Conservation (phyloP, 768 basidiomycete species). For the Macrocybe gigantea region DNA sequence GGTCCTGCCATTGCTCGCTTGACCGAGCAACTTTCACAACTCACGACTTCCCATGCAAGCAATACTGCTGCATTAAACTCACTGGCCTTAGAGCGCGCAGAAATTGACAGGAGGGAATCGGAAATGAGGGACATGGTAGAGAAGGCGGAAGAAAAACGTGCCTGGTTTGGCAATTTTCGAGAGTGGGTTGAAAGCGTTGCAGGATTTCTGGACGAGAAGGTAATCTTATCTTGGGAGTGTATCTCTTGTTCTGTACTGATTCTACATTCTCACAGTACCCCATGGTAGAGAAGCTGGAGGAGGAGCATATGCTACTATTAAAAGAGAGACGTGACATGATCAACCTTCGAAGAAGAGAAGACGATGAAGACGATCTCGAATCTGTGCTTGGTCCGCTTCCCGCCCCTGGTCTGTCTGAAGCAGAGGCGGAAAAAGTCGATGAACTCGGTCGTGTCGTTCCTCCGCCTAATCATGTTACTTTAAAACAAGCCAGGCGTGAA, state of each 20-base stretch:
- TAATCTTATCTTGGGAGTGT: slow-evolving; percentile 17
- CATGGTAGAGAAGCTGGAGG: slow-evolving; percentile 69
- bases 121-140: slow-evolving; percentile 74
- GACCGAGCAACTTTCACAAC: slow-evolving; percentile 47
- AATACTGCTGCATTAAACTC: slow-evolving; percentile 52
- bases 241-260: neutral
- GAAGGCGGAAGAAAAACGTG: slow-evolving; percentile 69
- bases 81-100: slow-evolving; percentile 55
- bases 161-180: slow-evolving; percentile 74
- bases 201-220: slow-evolving; percentile 87
- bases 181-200: slow-evolving; percentile 83
- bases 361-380: slow-evolving; percentile 78
- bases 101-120: slow-evolving; percentile 61
- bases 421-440: slow-evolving; percentile 42
- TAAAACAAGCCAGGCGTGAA: slow-evolving; percentile 49
- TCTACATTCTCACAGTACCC: slow-evolving; percentile 53
- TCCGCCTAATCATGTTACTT: slow-evolving; percentile 35
- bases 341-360: slow-evolving; percentile 56
- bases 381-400: slow-evolving; percentile 56
- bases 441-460: slow-evolving; percentile 54
- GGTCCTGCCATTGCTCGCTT: slow-evolving; percentile 56
- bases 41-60: slow-evolving; percentile 64
- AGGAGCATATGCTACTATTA: slow-evolving; percentile 66
- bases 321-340: slow-evolving; percentile 72
- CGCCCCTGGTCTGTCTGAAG: slow-evolving; percentile 15